Evolutionary conservation across 1,139 yeast species (phyloP).

Genomic region (Ashbya aceris): DNA sequence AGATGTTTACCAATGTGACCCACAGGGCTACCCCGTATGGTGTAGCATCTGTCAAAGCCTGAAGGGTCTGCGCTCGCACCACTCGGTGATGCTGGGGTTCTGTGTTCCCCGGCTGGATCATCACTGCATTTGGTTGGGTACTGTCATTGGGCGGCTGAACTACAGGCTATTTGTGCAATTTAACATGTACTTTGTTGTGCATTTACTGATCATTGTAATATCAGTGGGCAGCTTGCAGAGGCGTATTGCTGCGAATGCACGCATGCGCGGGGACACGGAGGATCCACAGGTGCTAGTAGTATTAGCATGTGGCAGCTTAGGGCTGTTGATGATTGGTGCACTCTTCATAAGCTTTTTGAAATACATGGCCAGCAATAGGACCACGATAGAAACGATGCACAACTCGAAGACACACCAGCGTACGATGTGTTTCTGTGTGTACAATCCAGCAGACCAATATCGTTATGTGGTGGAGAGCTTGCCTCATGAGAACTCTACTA

Average conservation of each 20-base stretch:
- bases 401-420: constrained; percentile 12
- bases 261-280: constrained; percentile 9
- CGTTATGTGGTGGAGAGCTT: constrained; percentile 21
- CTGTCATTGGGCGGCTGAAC: constrained; percentile 47
- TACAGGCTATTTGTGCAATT: constrained; percentile 45
- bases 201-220: constrained; percentile 30
- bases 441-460: constrained; percentile 10
- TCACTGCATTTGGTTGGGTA: constrained; percentile 56
- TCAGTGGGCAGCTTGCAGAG: constrained; percentile 26
- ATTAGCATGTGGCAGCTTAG: constrained; percentile 35
- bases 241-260: constrained; percentile 22
- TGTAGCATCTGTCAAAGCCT: constrained; percentile 47
- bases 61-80: constrained; percentile 47
- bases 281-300: constrained; percentile 25
- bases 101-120: constrained; percentile 60
- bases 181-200: constrained; percentile 31
- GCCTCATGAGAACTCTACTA: constrained; percentile 12
- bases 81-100: constrained; percentile 37
- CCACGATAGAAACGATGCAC: constrained; percentile 35
- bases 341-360: constrained; percentile 33
- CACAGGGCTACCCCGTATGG: constrained; percentile 53
- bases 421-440: constrained; percentile 13
- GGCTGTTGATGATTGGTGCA: constrained; percentile 36
- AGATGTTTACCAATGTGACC: constrained; percentile 46
- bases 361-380: constrained; percentile 36